phyloP scores from a whole-genome alignment of 2,329 filamentous ascomycete genomes.

The Rhytidhysteron rufulum region DNA sequence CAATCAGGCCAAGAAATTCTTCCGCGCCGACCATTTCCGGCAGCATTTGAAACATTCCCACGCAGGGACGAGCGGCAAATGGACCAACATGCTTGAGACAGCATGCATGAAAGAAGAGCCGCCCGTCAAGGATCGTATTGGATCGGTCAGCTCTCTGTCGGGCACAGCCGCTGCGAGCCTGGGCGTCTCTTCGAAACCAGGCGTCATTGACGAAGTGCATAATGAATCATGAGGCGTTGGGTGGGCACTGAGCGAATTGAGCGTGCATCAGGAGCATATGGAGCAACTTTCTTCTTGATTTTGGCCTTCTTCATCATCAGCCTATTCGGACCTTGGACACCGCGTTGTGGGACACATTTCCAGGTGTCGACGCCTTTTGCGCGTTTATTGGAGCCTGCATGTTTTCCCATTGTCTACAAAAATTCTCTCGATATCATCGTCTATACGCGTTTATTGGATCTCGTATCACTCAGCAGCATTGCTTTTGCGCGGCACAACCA shows the following conservation, averaged over 20 bases:
- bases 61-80: conserved; percentile 92
- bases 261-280: conserved; percentile 20
- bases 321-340: too few relatives aligned
- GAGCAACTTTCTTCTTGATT: conserved; percentile 10
- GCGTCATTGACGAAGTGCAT: conserved; percentile 36
- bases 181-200: conserved; percentile 25
- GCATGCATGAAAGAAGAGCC: conserved; percentile 93
- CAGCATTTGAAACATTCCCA: conserved; percentile 98
- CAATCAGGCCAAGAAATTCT: conserved; percentile 98
- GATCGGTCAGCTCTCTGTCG: conserved; percentile 28
- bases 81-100: conserved; percentile 97
- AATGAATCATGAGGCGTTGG: conserved; percentile 32
- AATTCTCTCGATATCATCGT: conserved; percentile 3
- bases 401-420: conserved; percentile 4
- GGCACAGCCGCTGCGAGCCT: conserved; percentile 20
- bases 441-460: conserved; percentile 8
- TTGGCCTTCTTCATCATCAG: conserved; percentile 8
- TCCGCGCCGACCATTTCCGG: conserved; percentile 92
- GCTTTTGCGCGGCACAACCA: conserved; percentile 6
- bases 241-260: conserved; percentile 12
- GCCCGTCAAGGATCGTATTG: conserved; percentile 45
- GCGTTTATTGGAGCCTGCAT: conserved; percentile 7
- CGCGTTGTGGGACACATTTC: too few relatives aligned
- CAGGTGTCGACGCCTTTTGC: conserved; percentile 1
- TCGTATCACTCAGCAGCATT: conserved; percentile 11